phyloP scores from a whole-genome alignment of 345 rosid genomes.

The Gossypium raimondii region DNA sequence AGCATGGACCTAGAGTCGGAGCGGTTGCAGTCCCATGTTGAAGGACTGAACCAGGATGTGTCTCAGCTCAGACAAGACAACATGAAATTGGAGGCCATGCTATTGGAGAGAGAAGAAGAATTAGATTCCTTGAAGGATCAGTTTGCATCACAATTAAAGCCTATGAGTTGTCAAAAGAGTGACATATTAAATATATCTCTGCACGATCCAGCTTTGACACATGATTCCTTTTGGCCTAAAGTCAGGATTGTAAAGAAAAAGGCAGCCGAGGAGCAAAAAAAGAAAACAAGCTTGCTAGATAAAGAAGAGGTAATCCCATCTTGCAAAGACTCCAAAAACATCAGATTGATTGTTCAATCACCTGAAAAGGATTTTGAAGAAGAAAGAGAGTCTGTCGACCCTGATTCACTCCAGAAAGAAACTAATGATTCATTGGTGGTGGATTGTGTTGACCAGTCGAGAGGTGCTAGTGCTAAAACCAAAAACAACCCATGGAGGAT shows the following conservation, averaged over 20 bases:
- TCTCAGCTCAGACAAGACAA: conserved; percentile 54
- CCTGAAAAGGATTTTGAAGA: conserved; percentile 56
- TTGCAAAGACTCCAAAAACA: conserved; percentile 17
- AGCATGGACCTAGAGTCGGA: conserved; percentile 79
- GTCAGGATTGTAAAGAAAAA: conserved; percentile 37
- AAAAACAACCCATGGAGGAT: conserved; percentile 59
- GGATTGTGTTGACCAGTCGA: conserved; percentile 20
- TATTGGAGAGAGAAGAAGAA: conserved; percentile 50
- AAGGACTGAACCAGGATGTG: conserved; percentile 52
- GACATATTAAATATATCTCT: conserved; percentile 24
- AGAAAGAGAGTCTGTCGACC: conserved; percentile 29
- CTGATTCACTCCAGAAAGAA: conserved; percentile 26
- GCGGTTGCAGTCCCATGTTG: conserved; percentile 57
- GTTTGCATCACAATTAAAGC: conserved; percentile 29
- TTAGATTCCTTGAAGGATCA: conserved; percentile 39
- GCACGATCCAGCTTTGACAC: conserved; percentile 28
- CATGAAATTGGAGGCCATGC: conserved; percentile 47
- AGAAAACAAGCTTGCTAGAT: conserved; percentile 20
- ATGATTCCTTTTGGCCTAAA: conserved; percentile 30
- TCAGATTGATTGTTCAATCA: conserved; percentile 35
- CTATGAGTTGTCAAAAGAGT: conserved; percentile 31
- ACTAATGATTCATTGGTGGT: conserved; percentile 26
- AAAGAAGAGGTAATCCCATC: conserved; percentile 28
- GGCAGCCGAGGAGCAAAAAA: conserved; percentile 35
- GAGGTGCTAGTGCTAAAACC: conserved; percentile 13